Evolutionary conservation across 352 stramenopile genomes (phyloP).

Genomic region (Aphanomyces euteiches): DNA sequence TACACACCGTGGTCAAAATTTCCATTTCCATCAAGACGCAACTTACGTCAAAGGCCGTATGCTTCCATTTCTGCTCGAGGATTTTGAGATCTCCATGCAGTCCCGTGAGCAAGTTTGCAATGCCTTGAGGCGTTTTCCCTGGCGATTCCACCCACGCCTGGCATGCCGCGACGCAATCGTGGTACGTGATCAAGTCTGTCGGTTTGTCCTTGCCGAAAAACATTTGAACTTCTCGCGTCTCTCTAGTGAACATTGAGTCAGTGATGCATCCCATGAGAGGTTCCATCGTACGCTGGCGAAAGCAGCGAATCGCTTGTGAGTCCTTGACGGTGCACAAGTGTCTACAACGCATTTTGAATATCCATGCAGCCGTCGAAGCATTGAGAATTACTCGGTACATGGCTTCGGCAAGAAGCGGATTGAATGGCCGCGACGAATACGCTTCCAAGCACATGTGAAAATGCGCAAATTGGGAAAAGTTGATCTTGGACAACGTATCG

Average conservation of each 20-base stretch:
- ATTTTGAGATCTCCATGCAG: conserved; percentile 15
- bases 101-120: neutral
- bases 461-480: conserved; percentile 86
- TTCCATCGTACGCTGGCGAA: neutral
- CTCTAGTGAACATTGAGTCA: no score
- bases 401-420: conserved; percentile 71
- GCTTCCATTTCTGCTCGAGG: conserved; percentile 27
- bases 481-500: conserved; percentile 66
- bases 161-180: conserved; percentile 21
- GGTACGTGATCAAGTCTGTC: conserved; percentile 18
- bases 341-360: conserved; percentile 8
- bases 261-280: no score
- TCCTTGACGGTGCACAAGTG: neutral
- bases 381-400: conserved; percentile 57
- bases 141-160: neutral
- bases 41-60: conserved; percentile 26
- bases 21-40: neutral
- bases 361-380: neutral
- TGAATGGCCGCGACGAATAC: conserved; percentile 56
- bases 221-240: neutral
- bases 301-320: neutral
- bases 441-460: conserved; percentile 67
- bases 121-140: neutral
- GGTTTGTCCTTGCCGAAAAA: conserved; percentile 1
- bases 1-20: no score